Evolutionary conservation across 352 stramenopile genomes (phyloP), one percentile per base, ranked within the genome.

Genomic region (Phytophthora litchii): DNA sequence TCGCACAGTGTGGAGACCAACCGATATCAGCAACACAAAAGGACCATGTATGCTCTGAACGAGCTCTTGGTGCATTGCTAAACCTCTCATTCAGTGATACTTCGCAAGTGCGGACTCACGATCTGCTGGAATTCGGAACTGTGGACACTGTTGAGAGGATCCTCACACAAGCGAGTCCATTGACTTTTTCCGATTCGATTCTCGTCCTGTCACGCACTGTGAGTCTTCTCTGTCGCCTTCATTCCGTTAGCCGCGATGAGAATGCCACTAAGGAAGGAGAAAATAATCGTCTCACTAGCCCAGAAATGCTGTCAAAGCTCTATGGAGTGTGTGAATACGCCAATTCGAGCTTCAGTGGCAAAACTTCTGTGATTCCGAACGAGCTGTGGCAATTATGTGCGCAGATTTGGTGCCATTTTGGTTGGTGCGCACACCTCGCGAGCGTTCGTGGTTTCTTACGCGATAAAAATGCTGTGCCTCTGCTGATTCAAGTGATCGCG

Each of bases 401-500:
- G 0, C 84, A 92, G 47, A 73, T 92, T 23, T 89, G 80, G 67
- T 91, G 80, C 34, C 81, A 93, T 48, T 55, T 93, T 7, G 84
- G 80, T 17, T 93, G 81, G 81, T 80, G 69, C 12, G 45, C 75
- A 3, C 41, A 76, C 36, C 12, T 78, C 25, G 7, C 44, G 3
- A 59, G 34, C 12, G 67, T 81, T 13, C 67, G 68, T 14, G 35
- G 27, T 12, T 86, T 80, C 47, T 50, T 91, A 12, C 67, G 64
- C 3, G 61, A 78, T 12, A 65, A 72, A 32, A 53, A 71, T 1
- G 61, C 66, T 0, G 14, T 84, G 2, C 47, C 58, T 10, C 41
- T 73, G 21, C 67, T 89, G 49, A 45, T 80, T 43, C 60, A 83
- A 62, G 72, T 76, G 19, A 52, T 87, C 31, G 45, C 32, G 0